A percentile compares a stretch with the other conserved stretches of the same genome.
Conservation (phyloP, 257 asterid species). For the Solanum neorickii region DNA sequence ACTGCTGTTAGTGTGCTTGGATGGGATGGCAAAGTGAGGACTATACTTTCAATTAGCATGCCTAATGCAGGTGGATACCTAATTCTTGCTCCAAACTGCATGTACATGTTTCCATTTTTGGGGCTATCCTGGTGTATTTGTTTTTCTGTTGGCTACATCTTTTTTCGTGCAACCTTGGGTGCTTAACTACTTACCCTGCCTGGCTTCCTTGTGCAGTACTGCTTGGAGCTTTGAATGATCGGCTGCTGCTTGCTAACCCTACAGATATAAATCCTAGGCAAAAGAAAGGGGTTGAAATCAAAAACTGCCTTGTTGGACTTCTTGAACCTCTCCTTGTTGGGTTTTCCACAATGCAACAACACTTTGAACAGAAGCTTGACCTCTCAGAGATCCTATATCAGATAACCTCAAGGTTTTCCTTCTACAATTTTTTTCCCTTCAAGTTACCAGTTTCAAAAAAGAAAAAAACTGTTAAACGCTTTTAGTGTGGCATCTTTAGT, state of each 20-base stretch:
- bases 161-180: constrained; percentile 8
- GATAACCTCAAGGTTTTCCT: constrained; percentile 83
- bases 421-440: background rate
- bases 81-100: constrained; percentile 3
- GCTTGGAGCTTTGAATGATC: constrained; percentile 93
- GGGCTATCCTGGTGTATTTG: background rate
- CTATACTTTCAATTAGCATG: constrained; percentile 75
- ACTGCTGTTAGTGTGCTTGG: constrained; percentile 87
- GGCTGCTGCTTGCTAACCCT: constrained; percentile 70
- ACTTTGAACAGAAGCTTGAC: constrained; percentile 97
- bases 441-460: background rate
- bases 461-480: background rate
- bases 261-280: constrained; percentile 87
- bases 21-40: constrained; percentile 99
- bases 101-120: background rate
- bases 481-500: background rate
- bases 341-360: constrained; percentile 90
- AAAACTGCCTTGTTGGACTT: constrained; percentile 84
- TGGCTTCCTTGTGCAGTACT: constrained; percentile 50
- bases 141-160: constrained; percentile 4
- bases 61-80: constrained; percentile 81
- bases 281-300: constrained; percentile 90
- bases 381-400: constrained; percentile 95
- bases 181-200: background rate
- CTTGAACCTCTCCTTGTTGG: constrained; percentile 99